Base-by-base conservation (phyloP, 108 stramenopile species). In the Cafeteria roenbergensis region DNA sequence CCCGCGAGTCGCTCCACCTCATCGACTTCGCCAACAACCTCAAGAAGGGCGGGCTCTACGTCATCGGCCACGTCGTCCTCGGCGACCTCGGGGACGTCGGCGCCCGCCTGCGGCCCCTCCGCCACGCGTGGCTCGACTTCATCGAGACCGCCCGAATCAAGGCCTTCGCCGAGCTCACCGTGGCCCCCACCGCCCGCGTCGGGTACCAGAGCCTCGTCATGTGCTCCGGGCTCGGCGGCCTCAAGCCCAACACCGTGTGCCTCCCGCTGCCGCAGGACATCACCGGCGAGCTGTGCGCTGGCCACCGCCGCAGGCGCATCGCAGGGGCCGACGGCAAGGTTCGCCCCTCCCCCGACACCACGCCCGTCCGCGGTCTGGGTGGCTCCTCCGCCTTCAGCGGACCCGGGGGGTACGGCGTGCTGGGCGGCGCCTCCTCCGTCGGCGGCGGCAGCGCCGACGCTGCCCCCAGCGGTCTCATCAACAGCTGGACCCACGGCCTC, bases 31-130 rank as follows among this genome's bases (percentile, higher is more conserved):
- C 35, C 62, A 69, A 69, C 65, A 62, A 61, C 31, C 50, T 69
- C 22, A 69, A 69, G 56, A 69, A 69, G 48, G 68, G 68, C 62
- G 68, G 68, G 0, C 68, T 69, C 20, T 69, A 50, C 61, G 31
- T 62, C 53, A 36, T 69, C 28, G 68, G 68, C 21, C n/a, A 34
- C 42, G 59, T 64, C 30, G n/a, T 67, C 38, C 4, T 51, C 25
- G 37, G 32, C 9, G 64, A 28, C 35, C 27, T 38, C 0, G 27
- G 26, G 33, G 53, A 21, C 52, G 64, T 53, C 52, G 35, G 20
- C 22, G 51, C 3, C 12, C 42, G 42, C 28, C 37, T 62, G 0
- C 25, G 24, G 24, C 34, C n/a, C 25, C 57, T 67, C 0, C 68
- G 68, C 21, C 28, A 61, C 28, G 34, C 1, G 22, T 69, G 68